These are phyloP conservation scores for Alnus glutinosa DNA, from an alignment of 306 rosid genomes.

Conservation along the genomic window DNA sequence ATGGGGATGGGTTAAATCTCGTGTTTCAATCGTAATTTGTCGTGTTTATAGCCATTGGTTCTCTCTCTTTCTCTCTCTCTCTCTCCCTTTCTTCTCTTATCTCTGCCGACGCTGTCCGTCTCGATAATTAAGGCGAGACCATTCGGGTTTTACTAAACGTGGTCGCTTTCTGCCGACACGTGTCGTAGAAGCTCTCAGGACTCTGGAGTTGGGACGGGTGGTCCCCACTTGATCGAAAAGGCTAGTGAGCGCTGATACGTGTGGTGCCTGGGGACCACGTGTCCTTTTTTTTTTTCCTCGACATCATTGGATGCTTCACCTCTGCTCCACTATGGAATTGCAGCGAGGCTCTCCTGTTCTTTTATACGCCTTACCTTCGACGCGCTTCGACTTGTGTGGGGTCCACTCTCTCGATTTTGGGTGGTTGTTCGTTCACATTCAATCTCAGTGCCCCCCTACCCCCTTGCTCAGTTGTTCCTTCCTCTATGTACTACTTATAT, in stretches of 20 bases:
- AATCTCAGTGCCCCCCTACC: too few relatives aligned
- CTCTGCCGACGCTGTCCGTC: constrained; percentile 52
- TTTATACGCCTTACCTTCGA: not conserved
- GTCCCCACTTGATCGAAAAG: constrained; percentile 34
- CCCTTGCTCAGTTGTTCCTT: too few relatives aligned
- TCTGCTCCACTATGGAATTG: constrained; percentile 17
- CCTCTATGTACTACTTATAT: too few relatives aligned
- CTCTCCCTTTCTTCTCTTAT: not conserved
- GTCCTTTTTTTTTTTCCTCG: constrained; percentile 3
- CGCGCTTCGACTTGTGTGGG: constrained; percentile 12
- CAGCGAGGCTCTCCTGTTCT: not conserved
- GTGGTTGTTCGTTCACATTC: too few relatives aligned
- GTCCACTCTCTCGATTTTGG: not conserved
- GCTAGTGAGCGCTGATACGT: constrained; percentile 20
- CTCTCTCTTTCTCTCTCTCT: too few relatives aligned
- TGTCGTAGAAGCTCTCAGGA: constrained; percentile 25
- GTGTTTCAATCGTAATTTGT: not conserved
- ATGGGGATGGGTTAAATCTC: not conserved
- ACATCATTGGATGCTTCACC: constrained; percentile 33
- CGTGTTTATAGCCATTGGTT: not conserved
- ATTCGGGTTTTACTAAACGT: constrained; percentile 14
- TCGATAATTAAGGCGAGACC: constrained; percentile 19
- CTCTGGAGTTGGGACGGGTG: not conserved
- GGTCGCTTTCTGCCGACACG: constrained; percentile 44
- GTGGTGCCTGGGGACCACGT: constrained; percentile 39